Evolutionary conservation across 2,329 filamentous ascomycete species (phyloP), one percentile per base, ranked within the genome.

Genomic region (Colletotrichum musae): DNA sequence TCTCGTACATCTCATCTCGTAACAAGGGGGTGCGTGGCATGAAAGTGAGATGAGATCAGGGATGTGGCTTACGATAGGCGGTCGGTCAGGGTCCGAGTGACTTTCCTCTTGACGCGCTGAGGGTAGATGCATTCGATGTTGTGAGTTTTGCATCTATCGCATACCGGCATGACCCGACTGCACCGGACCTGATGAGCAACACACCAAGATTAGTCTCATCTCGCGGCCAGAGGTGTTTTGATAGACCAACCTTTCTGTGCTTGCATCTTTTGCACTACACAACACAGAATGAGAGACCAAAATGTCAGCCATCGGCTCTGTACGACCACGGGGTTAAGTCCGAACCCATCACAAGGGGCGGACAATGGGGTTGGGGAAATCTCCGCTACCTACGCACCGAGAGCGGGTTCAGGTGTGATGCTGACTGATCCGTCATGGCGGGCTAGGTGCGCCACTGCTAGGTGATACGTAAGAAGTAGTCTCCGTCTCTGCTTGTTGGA

Each of bases 91-190:
- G 64, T 68, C 4, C 74, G 72, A 7, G 73, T 64, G 16, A 72
- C 70, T 54, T 69, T 74, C 53, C 77, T 72, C 64, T 78, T 78
- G 32, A 58, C 73, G 52, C 77, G 68, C 15, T 71, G 58, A 0
- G 76, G 76, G 59, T 78, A 78, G 26, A 73, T 43, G 21, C 77
- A 78, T 28, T 76, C 75, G 12, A 73, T 58, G 50, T 74, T 67
- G 15, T 76, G 75, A 12, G 64, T 54, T 54, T 71, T 74, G 59
- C 77, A 78, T 18, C 76, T 72, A 36, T 74, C 66, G 54, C 77
- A 78, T 5, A 57, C 59, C 41, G 77, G 77, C 73, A 76, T 74
- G 36, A 75, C 64, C 63, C 76, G 75, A 65, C 75, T 77, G 51
- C 77, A 78, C 41, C 77, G 72, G 24, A 78, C 70, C 74, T 76